phyloP scores from a whole-genome alignment of 2,329 filamentous ascomycete species.

The Fusarium udum region DNA sequence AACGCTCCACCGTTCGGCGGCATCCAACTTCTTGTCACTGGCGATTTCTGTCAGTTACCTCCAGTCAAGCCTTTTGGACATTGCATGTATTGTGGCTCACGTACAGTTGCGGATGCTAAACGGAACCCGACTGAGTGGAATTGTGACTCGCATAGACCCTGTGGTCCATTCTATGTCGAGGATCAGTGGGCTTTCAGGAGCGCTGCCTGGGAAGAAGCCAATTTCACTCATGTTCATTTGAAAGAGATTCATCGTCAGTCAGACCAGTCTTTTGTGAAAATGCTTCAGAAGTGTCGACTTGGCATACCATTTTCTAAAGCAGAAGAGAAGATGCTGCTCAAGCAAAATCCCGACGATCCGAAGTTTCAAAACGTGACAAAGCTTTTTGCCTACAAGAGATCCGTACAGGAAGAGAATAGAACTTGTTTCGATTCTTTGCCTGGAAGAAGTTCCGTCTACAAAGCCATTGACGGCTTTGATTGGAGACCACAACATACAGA shows the following conservation, averaged over 20 bases:
- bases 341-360: slow-evolving; percentile 50
- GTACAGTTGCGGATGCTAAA: background rate
- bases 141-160: background rate
- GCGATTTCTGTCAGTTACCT: slow-evolving; percentile 68
- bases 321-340: slow-evolving; percentile 56
- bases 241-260: slow-evolving; percentile 66
- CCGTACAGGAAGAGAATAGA: background rate
- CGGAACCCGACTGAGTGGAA: background rate
- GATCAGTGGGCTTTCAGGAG: slow-evolving; percentile 72
- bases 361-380: slow-evolving; percentile 24
- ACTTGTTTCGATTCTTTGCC: accelerated
- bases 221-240: slow-evolving; percentile 63
- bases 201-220: slow-evolving; percentile 61
- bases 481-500: background rate
- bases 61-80: slow-evolving; percentile 64
- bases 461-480: background rate
- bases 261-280: slow-evolving; percentile 62
- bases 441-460: accelerated
- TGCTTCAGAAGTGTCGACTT: slow-evolving; percentile 64
- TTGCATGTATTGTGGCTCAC: slow-evolving; percentile 33
- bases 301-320: slow-evolving; percentile 50
- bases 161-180: background rate
- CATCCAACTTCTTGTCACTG: slow-evolving; percentile 40
- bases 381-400: background rate
- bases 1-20: slow-evolving; percentile 33